A percentile compares a stretch with the other conserved stretches of the same genome.
Evolutionary conservation across 2,329 filamentous ascomycete species (phyloP).

Genomic region (Neonectria magnoliae): DNA sequence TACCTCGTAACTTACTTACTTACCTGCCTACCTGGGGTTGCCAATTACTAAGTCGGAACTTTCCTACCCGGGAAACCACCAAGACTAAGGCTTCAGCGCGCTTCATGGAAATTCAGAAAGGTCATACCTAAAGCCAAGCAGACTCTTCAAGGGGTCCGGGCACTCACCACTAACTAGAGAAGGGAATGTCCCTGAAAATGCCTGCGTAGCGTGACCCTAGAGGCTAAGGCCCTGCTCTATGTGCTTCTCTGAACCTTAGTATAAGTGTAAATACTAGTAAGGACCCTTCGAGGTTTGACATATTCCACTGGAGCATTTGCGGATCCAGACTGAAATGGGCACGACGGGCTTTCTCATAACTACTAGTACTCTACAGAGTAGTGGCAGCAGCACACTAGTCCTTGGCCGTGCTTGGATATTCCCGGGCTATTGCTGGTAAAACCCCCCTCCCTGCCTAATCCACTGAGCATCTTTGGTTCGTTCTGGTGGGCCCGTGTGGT

Average conservation of each 20-base stretch:
- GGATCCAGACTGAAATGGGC: constrained; percentile 19
- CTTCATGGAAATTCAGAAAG: not conserved
- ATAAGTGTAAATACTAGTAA: too few species aligned
- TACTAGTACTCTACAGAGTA: too few species aligned
- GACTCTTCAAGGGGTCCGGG: constrained; percentile 13
- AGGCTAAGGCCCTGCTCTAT: constrained; percentile 11
- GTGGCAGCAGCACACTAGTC: too few species aligned
- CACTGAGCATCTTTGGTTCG: not conserved
- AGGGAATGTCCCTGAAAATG: constrained; percentile 3
- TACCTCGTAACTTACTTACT: not conserved
- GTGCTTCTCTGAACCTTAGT: not conserved
- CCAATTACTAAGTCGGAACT: constrained; percentile 6
- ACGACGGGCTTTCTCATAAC: not conserved
- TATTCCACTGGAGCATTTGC: constrained; percentile 25
- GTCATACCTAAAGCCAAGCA: constrained; percentile 1
- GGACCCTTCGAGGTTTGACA: not conserved
- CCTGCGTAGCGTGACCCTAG: constrained; percentile 13
- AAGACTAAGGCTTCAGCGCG: not conserved
- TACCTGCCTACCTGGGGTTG: constrained; percentile 2
- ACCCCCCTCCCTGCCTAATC: not conserved
- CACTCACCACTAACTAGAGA: constrained; percentile 8
- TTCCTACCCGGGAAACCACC: constrained; percentile 12
- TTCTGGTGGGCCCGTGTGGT: not conserved
- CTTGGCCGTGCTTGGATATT: constrained; percentile 13
- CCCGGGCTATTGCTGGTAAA: constrained; percentile 7